A percentile compares a stretch with the other conserved stretches of the same genome.
phyloP scores from a whole-genome alignment of 1,284 basidiomycete species.

The Trametes hirsuta region DNA sequence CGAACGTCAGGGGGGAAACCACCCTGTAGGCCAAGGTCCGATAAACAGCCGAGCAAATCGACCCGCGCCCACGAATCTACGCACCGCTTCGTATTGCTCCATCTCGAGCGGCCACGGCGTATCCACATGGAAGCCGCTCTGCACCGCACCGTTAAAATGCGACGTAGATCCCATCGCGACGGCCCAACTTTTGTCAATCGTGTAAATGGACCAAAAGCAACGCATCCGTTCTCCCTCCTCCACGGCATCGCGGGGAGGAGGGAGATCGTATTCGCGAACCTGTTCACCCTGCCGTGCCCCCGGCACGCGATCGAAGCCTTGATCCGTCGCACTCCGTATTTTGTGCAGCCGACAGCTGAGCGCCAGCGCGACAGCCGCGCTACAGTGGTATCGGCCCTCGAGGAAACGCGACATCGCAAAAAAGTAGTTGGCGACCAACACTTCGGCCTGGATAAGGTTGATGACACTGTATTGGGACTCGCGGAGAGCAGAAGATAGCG shows the following conservation, averaged over 20 bases:
- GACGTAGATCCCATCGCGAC: slow-evolving; percentile 42
- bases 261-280: slow-evolving; percentile 19
- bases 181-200: slow-evolving; percentile 47
- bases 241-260: slow-evolving; percentile 34
- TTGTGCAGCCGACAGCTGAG: slow-evolving; percentile 39
- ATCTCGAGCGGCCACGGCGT: slow-evolving; percentile 46
- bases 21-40: slow-evolving; percentile 12
- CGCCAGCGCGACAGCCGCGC: slow-evolving; percentile 43
- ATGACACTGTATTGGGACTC: slow-evolving; percentile 41
- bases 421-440: slow-evolving; percentile 50
- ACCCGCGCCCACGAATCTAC: slow-evolving; percentile 1
- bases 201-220: slow-evolving; percentile 49
- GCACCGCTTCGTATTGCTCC: slow-evolving; percentile 36
- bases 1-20: slow-evolving; percentile 22
- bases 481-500: slow-evolving; percentile 34
- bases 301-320: slow-evolving; percentile 3
- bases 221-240: slow-evolving; percentile 48
- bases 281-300: slow-evolving; percentile 10
- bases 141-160: slow-evolving; percentile 30
- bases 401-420: slow-evolving; percentile 43
- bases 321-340: slow-evolving; percentile 29
- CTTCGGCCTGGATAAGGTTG: slow-evolving; percentile 48
- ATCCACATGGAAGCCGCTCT: slow-evolving; percentile 37
- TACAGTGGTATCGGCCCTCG: slow-evolving; percentile 48
- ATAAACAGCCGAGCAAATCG: background rate